phyloP scores from a whole-genome alignment of 1,284 basidiomycete species.

The Golubevia pallescens region DNA sequence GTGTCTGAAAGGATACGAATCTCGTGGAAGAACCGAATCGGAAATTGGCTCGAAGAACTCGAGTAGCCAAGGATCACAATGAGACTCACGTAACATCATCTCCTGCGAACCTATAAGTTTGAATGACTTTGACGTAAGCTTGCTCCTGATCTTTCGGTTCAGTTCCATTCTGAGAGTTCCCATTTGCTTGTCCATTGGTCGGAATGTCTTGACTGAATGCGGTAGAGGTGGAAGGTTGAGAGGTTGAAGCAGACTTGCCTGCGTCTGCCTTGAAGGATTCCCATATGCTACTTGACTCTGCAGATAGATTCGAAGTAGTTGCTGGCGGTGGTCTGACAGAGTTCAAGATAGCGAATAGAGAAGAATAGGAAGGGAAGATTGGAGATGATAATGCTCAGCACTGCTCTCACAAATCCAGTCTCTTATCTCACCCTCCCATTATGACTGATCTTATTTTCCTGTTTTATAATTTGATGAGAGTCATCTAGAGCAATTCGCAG shows the following conservation, averaged over 20 bases:
- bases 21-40: too few species aligned
- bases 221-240: neutral
- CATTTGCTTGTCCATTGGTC: neutral
- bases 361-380: neutral
- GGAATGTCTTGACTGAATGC: neutral
- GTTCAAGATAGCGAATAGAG: neutral
- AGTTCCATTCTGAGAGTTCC: neutral
- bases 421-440: too few species aligned
- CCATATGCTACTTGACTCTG: neutral
- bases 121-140: constrained; percentile 25
- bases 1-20: too few species aligned
- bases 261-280: neutral
- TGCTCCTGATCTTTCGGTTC: constrained; percentile 1
- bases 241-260: neutral
- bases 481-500: too few species aligned
- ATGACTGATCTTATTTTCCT: too few species aligned
- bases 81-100: constrained; percentile 13
- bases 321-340: neutral
- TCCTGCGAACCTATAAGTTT: constrained; percentile 39
- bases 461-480: too few species aligned
- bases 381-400: too few species aligned
- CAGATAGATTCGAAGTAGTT: neutral
- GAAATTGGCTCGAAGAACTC: too few species aligned
- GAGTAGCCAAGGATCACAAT: neutral
- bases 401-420: too few species aligned